phyloP scores from a whole-genome alignment of 1,284 basidiomycete genomes.

The Malassezia arunalokei region DNA sequence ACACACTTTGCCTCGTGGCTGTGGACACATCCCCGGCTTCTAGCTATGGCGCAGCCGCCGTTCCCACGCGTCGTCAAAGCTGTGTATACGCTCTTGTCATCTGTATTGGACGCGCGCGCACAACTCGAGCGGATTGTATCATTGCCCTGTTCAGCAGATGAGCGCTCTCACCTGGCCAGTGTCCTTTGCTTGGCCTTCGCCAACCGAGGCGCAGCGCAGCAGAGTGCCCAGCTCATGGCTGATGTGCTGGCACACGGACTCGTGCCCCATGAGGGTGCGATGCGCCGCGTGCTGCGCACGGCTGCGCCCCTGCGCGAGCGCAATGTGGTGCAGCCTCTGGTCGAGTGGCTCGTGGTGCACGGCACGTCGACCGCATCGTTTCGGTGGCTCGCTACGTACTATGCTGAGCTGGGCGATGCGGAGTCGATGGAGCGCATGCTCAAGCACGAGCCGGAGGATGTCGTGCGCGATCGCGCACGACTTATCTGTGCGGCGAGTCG shows the following conservation, averaged over 20 bases:
- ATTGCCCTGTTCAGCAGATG: background rate
- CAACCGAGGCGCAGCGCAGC: constrained; percentile 12
- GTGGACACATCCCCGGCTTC: constrained; percentile 1
- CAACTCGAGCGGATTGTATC: background rate
- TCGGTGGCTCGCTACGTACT: background rate
- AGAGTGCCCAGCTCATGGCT: background rate
- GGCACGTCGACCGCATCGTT: background rate
- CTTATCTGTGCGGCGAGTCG: constrained; percentile 4
- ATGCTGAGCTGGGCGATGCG: constrained; percentile 6
- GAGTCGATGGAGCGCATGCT: background rate
- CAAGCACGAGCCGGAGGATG: background rate
- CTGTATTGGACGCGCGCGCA: background rate
- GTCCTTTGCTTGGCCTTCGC: constrained; percentile 8
- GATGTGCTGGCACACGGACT: background rate
- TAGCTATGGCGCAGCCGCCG: constrained; percentile 10
- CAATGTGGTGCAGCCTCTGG: constrained; percentile 1
- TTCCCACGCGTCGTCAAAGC: constrained; percentile 11
- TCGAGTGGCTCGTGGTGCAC: constrained; percentile 4
- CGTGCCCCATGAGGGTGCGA: constrained; percentile 1
- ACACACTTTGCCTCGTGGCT: constrained; percentile 6
- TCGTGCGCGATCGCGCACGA: background rate
- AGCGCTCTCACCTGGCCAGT: background rate
- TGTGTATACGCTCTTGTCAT: constrained; percentile 7
- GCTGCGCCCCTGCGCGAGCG: background rate
- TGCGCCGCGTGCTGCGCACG: constrained; percentile 11